Percentiles rank a stretch among this genome's conserved stretches.
phyloP scores from a whole-genome alignment of 2,329 filamentous ascomycete species.

The Aspergillus terreus region DNA sequence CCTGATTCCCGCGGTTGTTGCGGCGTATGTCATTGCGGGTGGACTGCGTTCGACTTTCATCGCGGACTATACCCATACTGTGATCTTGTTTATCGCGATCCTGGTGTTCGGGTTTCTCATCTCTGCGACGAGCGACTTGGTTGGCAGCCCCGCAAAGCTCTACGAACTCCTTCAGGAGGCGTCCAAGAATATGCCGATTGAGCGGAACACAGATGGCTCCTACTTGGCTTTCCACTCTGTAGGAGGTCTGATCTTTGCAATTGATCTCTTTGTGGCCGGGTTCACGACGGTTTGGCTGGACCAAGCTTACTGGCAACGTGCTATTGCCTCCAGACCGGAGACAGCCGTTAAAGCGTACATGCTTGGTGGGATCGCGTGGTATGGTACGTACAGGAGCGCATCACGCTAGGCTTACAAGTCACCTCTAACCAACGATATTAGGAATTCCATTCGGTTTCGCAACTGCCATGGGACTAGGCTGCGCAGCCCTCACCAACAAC shows the following conservation, averaged over 20 bases:
- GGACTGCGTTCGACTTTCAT: conserved; percentile 41
- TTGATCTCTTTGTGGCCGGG: conserved; percentile 35
- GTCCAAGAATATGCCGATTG: conserved; percentile 29
- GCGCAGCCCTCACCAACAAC: conserved; percentile 43
- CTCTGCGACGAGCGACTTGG: conserved; percentile 26
- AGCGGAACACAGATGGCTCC: conserved; percentile 26
- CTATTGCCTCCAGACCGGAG: conserved; percentile 40
- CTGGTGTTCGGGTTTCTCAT: conserved; percentile 39
- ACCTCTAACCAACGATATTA: neutral
- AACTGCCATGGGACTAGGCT: conserved; percentile 46
- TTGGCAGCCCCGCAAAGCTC: conserved; percentile 32
- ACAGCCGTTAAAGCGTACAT: conserved; percentile 42
- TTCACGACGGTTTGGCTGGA: conserved; percentile 38
- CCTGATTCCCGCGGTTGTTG: conserved; percentile 38
- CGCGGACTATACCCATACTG: conserved; percentile 42
- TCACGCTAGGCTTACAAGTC: too few relatives aligned
- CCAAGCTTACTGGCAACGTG: conserved; percentile 46
- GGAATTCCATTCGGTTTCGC: conserved; percentile 49
- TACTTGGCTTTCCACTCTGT: conserved; percentile 38
- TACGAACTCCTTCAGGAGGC: conserved; percentile 38
- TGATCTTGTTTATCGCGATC: conserved; percentile 39
- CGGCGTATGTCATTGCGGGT: conserved; percentile 39
- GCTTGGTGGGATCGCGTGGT: conserved; percentile 38
- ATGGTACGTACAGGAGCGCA: conserved; percentile 12
- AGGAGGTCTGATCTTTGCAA: conserved; percentile 36